These are phyloP conservation scores for Climacium dendroides DNA, from an alignment of 225 moss, liverwort and hornwort species.

Conservation along the genomic window DNA sequence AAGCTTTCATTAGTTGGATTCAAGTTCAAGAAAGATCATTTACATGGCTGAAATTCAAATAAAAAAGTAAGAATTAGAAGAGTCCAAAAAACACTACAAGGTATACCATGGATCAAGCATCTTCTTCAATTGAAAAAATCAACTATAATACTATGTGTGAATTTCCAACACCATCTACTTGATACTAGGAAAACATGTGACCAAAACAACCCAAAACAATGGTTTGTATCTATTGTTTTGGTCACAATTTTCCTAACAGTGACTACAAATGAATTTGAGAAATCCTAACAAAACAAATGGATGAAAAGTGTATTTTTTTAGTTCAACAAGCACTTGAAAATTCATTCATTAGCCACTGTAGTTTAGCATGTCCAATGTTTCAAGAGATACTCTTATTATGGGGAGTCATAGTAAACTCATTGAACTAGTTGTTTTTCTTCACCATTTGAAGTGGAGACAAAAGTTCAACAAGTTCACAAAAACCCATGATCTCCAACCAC, in stretches of 20 bases:
- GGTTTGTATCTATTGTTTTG: too few species aligned
- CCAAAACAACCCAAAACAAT: too few species aligned
- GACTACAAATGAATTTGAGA: background rate
- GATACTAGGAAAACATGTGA: too few species aligned
- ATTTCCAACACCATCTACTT: background rate
- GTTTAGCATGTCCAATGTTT: background rate
- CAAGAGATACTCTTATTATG: background rate
- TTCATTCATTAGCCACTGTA: background rate
- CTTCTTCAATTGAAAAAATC: background rate
- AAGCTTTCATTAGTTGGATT: background rate
- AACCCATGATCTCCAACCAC: too few species aligned
- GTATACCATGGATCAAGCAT: background rate
- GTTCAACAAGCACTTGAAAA: background rate
- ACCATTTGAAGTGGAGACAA: too few species aligned
- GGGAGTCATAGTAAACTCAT: rapidly evolving
- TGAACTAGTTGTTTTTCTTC: too few species aligned
- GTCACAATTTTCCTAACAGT: too few species aligned
- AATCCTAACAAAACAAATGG: background rate
- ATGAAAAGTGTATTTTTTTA: background rate
- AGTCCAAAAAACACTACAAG: background rate
- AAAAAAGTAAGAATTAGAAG: background rate
- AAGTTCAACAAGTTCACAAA: too few species aligned
- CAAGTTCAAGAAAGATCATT: background rate
- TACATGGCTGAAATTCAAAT: background rate
- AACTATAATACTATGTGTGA: too few species aligned